Conservation (phyloP, 805 yeast species). For the Cyberlindnera euphorbiiphila region DNA sequence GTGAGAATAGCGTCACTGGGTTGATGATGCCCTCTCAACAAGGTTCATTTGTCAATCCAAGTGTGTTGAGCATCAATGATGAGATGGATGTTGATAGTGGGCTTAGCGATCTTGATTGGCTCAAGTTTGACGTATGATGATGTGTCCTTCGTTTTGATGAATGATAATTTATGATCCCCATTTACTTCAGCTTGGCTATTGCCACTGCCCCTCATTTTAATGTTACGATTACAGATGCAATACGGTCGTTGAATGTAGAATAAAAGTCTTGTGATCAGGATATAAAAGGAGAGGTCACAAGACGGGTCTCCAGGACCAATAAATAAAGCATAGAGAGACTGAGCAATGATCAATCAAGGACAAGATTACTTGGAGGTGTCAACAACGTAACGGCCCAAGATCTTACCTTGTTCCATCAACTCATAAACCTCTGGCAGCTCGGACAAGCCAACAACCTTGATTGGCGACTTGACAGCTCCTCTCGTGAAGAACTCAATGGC, state of each 20-base stretch:
- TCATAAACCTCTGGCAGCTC: constrained; percentile 51
- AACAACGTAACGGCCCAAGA: constrained; percentile 61
- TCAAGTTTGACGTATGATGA: constrained; percentile 27
- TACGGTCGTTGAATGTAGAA: too few relatives aligned
- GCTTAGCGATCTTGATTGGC: constrained; percentile 27
- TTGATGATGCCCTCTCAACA: constrained; percentile 1
- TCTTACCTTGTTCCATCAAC: constrained; percentile 59
- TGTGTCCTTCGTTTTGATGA: background rate
- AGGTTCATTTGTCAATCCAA: constrained; percentile 15
- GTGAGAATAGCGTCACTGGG: constrained; percentile 9
- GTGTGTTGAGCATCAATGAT: constrained; percentile 12
- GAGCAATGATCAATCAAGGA: background rate
- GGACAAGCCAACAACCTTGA: constrained; percentile 52
- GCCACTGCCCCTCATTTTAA: background rate
- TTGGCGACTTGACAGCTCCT: constrained; percentile 63
- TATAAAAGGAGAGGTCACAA: too few relatives aligned
- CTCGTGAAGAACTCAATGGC: constrained; percentile 67
- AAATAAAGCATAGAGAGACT: background rate
- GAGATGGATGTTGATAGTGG: constrained; percentile 19
- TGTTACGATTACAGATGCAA: too few relatives aligned
- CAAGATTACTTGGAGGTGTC: constrained; percentile 43
- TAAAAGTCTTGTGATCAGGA: too few relatives aligned
- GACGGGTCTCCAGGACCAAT: too few relatives aligned
- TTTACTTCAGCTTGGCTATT: background rate
- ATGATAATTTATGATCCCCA: background rate